phyloP scores from a whole-genome alignment of 1,284 basidiomycete species.

The Cerrena zonata region DNA sequence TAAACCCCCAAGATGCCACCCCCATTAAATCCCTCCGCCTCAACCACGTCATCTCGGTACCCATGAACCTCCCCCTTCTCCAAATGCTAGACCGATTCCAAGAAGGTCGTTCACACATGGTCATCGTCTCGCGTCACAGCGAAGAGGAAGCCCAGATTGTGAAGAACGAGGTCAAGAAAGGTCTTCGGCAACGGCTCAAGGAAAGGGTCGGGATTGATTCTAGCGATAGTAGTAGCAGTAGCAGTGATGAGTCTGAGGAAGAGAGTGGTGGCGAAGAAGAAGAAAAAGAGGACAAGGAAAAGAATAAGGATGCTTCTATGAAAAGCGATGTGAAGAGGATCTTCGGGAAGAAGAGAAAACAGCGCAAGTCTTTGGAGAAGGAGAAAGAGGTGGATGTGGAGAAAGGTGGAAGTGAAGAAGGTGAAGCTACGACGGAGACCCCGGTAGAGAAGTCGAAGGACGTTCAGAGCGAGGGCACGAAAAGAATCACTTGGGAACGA shows the following conservation, averaged over 20 bases:
- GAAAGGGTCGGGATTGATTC: conserved; percentile 64
- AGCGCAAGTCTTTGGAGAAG: neutral
- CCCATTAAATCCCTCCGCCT: conserved; percentile 71
- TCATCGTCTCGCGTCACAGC: conserved; percentile 67
- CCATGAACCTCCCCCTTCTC: conserved; percentile 80
- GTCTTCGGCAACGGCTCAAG: conserved; percentile 61
- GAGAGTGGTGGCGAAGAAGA: conserved; percentile 9
- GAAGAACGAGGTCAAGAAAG: conserved; percentile 62
- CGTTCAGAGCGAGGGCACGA: conserved; percentile 11
- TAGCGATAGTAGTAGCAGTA: conserved; percentile 32
- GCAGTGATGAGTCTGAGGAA: conserved; percentile 29
- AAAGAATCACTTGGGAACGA: conserved; percentile 19
- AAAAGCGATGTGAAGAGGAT: conserved; percentile 16
- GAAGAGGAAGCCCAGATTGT: conserved; percentile 49
- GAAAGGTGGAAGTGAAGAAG: conserved; percentile 1
- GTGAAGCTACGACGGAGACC: conserved; percentile 6
- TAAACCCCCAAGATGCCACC: conserved; percentile 83
- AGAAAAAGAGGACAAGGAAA: conserved; percentile 10
- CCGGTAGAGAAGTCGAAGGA: conserved; percentile 2
- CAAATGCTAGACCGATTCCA: conserved; percentile 86
- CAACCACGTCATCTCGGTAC: conserved; percentile 78
- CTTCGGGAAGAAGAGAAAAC: conserved; percentile 1
- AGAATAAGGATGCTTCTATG: conserved; percentile 12
- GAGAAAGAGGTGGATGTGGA: neutral
- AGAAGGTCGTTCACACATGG: conserved; percentile 88